A percentile compares a stretch with the other conserved stretches of the same genome.
Conservation (phyloP, 352 stramenopile genomes). For the Phytophthora brassicae region DNA sequence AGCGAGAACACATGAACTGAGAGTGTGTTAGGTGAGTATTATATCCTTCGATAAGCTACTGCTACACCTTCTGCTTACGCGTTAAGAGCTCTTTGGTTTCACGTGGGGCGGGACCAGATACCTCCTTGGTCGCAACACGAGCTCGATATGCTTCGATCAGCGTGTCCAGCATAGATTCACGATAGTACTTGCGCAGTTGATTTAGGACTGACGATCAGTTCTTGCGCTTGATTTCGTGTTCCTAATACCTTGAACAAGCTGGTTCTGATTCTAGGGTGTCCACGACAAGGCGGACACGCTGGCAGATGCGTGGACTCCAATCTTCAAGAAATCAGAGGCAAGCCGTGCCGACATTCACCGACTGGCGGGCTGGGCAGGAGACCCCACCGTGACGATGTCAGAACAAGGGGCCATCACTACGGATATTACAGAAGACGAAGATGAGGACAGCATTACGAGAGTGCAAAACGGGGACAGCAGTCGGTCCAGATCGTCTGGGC, state of each 20-base stretch:
- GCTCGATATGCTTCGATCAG: too few species aligned
- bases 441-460: neutral
- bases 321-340: too few species aligned
- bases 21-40: too few species aligned
- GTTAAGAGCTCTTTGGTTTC: neutral
- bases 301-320: too few species aligned
- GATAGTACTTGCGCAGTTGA: neutral
- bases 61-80: neutral
- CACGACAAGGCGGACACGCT: too few species aligned
- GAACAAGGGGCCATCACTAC: too few species aligned
- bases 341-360: too few species aligned
- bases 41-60: too few species aligned
- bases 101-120: neutral
- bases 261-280: constrained; percentile 1
- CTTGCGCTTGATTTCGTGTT: constrained; percentile 8
- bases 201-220: constrained; percentile 5
- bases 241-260: constrained; percentile 6
- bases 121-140: neutral
- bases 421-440: too few species aligned
- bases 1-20: too few species aligned
- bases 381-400: too few species aligned
- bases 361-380: too few species aligned
- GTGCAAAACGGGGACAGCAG: neutral
- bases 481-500: neutral
- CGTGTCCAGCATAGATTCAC: constrained; percentile 3